phyloP scores from a whole-genome alignment of 2,329 filamentous ascomycete genomes.

The Sordariomycetes sp. region DNA sequence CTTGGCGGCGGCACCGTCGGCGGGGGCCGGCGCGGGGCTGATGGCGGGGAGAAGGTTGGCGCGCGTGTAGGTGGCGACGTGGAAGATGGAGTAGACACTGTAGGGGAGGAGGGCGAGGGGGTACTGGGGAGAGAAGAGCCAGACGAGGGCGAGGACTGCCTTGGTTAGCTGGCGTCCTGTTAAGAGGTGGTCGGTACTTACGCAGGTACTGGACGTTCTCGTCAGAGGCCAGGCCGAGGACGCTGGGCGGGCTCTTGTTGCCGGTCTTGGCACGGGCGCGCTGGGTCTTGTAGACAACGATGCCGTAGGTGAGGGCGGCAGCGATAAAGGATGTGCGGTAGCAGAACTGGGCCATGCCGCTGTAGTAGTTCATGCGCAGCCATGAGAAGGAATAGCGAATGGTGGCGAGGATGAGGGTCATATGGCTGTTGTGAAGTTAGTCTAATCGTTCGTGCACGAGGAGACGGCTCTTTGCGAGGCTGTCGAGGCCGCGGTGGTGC shows the following conservation, averaged over 20 bases:
- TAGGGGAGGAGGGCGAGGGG: constrained; percentile 88
- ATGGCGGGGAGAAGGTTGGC: constrained; percentile 86
- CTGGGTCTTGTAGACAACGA: constrained; percentile 97
- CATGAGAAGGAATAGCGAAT: constrained; percentile 79
- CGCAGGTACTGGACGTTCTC: constrained; percentile 98
- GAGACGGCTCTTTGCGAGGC: too few relatives aligned
- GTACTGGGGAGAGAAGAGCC: constrained; percentile 87
- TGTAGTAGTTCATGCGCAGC: constrained; percentile 80
- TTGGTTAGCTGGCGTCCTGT: neutral
- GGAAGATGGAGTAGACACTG: constrained; percentile 95
- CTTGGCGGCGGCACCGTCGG: constrained; percentile 50
- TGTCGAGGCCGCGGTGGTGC: too few relatives aligned
- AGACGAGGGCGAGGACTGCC: constrained; percentile 86
- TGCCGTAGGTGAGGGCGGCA: constrained; percentile 88
- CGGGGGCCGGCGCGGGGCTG: constrained; percentile 53
- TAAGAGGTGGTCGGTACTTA: constrained; percentile 37
- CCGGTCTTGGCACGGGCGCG: constrained; percentile 73
- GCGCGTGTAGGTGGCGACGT: constrained; percentile 93
- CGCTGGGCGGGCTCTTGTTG: constrained; percentile 48
- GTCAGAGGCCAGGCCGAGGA: constrained; percentile 63
- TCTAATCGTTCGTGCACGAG: neutral
- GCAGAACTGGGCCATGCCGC: constrained; percentile 65
- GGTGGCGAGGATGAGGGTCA: constrained; percentile 76
- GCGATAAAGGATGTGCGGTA: constrained; percentile 89
- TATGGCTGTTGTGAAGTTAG: constrained; percentile 52